These are phyloP conservation scores for Chlorencoelia australis DNA, from an alignment of 2,329 filamentous ascomycete species.

Conservation along the genomic window DNA sequence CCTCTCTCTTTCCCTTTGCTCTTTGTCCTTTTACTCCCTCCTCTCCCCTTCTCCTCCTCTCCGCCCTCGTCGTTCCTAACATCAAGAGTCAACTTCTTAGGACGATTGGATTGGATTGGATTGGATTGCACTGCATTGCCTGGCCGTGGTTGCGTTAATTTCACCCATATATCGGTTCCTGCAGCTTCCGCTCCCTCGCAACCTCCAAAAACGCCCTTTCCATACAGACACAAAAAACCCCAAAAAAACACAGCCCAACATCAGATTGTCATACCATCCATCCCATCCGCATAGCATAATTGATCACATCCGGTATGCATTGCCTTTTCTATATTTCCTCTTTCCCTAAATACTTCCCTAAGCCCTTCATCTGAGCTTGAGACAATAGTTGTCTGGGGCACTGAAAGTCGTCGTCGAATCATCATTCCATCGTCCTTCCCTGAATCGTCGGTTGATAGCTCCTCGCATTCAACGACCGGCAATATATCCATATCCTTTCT, in stretches of 20 bases:
- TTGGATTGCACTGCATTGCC: neutral
- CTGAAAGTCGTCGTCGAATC: constrained; percentile 1
- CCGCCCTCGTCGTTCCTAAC: neutral
- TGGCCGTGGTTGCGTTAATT: constrained; percentile 4
- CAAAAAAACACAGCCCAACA: constrained; percentile 1
- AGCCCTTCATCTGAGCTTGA: constrained; percentile 8
- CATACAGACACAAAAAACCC: neutral
- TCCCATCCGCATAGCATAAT: neutral
- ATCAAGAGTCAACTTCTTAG: neutral
- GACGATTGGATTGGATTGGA: neutral
- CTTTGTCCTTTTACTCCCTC: constrained; percentile 1
- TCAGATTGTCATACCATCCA: constrained; percentile 1
- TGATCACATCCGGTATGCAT: constrained; percentile 10
- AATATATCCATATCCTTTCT: too few relatives aligned
- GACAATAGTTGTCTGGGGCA: constrained; percentile 2
- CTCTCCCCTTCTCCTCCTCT: neutral
- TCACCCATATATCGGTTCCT: neutral
- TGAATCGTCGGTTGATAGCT: too few relatives aligned
- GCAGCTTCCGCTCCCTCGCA: neutral
- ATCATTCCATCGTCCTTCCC: constrained; percentile 3
- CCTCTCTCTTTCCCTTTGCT: neutral
- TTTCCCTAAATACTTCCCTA: constrained; percentile 4
- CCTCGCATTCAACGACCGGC: too few relatives aligned
- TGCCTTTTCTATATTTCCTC: constrained; percentile 2
- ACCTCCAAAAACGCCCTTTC: neutral